phyloP scores from a whole-genome alignment of 768 basidiomycete species.

The Lanmaoa pseudosensibilis region DNA sequence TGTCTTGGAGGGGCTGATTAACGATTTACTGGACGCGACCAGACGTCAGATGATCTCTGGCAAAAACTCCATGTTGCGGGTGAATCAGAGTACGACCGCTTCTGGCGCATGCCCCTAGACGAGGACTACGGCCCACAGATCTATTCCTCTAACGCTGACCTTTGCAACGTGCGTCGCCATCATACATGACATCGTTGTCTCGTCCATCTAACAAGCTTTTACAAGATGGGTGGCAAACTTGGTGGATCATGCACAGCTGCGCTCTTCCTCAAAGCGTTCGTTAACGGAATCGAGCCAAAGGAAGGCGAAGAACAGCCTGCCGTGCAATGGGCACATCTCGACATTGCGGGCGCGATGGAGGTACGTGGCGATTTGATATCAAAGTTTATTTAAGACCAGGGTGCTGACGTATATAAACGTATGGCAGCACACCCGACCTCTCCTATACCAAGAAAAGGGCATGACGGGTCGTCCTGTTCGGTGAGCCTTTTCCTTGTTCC shows the following conservation, averaged over 20 bases:
- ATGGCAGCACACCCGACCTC: conserved; percentile 48
- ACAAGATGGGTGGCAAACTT: conserved; percentile 66
- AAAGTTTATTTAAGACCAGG: background rate
- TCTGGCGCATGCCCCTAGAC: conserved; percentile 91
- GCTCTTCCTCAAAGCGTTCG: conserved; percentile 82
- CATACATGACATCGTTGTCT: background rate
- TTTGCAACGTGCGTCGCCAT: conserved; percentile 53
- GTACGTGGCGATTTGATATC: conserved; percentile 35
- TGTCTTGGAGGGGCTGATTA: background rate
- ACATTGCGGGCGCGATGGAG: conserved; percentile 82
- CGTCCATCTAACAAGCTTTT: conserved; percentile 2
- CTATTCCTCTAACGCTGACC: conserved; percentile 72
- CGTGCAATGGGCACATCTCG: conserved; percentile 84
- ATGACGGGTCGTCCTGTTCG: conserved; percentile 81
- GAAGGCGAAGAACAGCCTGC: conserved; percentile 51
- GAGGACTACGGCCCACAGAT: conserved; percentile 81
- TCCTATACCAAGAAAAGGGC: conserved; percentile 66
- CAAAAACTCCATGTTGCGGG: conserved; percentile 65
- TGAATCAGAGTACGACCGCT: conserved; percentile 71
- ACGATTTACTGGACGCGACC: background rate
- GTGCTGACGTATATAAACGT: background rate
- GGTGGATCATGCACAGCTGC: conserved; percentile 82
- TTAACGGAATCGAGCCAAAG: conserved; percentile 67
- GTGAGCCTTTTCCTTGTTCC: conserved; percentile 40
- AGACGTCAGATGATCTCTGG: conserved; percentile 81